A percentile compares a stretch with the other conserved stretches of the same genome.
Conservation (phyloP, 805 yeast genomes). For the Metschnikowia noctiluminum region DNA sequence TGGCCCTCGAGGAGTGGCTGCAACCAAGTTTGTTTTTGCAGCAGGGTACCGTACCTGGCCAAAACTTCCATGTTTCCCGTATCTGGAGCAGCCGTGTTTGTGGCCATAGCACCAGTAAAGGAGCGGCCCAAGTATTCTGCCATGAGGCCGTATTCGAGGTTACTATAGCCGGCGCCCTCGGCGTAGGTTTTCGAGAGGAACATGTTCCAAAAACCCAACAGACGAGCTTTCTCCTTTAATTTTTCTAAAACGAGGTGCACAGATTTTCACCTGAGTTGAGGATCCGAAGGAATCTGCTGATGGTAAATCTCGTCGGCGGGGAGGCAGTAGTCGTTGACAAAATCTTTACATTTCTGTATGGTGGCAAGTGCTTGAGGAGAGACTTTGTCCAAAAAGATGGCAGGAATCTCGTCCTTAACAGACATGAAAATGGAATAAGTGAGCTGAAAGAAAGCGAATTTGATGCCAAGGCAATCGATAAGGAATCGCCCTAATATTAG, state of each 20-base stretch:
- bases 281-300: conserved; percentile 37
- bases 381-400: conserved; percentile 34
- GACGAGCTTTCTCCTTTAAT: conserved; percentile 51
- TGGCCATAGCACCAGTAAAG: conserved; percentile 53
- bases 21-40: conserved; percentile 45
- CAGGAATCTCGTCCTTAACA: conserved; percentile 37
- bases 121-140: conserved; percentile 59
- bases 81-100: conserved; percentile 61
- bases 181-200: conserved; percentile 47
- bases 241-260: conserved; percentile 48
- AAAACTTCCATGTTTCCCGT: conserved; percentile 58
- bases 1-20: conserved; percentile 52
- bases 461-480: no score
- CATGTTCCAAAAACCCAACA: conserved; percentile 58
- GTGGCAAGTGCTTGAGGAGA: conserved; percentile 37
- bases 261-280: conserved; percentile 43
- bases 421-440: conserved; percentile 3
- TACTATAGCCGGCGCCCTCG: conserved; percentile 57
- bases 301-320: conserved; percentile 52
- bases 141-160: conserved; percentile 64
- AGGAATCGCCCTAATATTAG: no score
- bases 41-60: conserved; percentile 40
- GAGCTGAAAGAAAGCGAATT: no score
- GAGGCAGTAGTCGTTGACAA: conserved; percentile 53
- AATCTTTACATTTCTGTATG: conserved; percentile 41